Percentiles rank a stretch among this genome's conserved stretches.
Evolutionary conservation across 768 basidiomycete genomes (phyloP).

Genomic region (Xerocomellus intermedius): DNA sequence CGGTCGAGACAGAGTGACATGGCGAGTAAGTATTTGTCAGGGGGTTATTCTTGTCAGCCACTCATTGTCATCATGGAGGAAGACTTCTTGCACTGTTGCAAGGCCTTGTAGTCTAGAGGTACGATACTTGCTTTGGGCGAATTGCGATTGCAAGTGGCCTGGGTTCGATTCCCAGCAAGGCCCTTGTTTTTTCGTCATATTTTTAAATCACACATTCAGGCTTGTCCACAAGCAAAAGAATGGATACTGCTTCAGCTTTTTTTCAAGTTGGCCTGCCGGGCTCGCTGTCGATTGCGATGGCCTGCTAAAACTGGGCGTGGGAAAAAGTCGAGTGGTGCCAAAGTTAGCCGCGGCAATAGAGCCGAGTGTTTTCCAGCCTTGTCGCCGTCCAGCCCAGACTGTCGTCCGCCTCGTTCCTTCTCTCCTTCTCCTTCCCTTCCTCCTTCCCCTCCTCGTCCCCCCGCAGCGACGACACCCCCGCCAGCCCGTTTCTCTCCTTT

Average conservation of each 20-base stretch:
- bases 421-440: conserved; percentile 8
- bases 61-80: background rate
- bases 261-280: background rate
- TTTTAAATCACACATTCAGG: no score
- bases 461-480: conserved; percentile 1
- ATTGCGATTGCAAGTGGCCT: conserved; percentile 35
- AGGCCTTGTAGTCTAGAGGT: conserved; percentile 38
- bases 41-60: conserved; percentile 16
- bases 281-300: background rate
- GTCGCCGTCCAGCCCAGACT: conserved; percentile 14
- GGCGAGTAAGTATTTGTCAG: background rate
- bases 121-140: conserved; percentile 39
- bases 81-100: background rate
- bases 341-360: conserved; percentile 28
- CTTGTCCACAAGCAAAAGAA: no score
- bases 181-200: conserved; percentile 16
- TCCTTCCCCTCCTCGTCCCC: background rate
- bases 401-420: conserved; percentile 21
- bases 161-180: conserved; percentile 40
- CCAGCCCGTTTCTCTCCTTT: background rate
- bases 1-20: background rate
- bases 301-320: conserved; percentile 17
- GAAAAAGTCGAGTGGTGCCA: conserved; percentile 11
- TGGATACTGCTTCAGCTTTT: background rate
- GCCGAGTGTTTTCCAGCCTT: conserved; percentile 22